These are phyloP conservation scores for Claviceps purpurea DNA, from an alignment of 2,329 filamentous ascomycete species.

Conservation along the genomic window DNA sequence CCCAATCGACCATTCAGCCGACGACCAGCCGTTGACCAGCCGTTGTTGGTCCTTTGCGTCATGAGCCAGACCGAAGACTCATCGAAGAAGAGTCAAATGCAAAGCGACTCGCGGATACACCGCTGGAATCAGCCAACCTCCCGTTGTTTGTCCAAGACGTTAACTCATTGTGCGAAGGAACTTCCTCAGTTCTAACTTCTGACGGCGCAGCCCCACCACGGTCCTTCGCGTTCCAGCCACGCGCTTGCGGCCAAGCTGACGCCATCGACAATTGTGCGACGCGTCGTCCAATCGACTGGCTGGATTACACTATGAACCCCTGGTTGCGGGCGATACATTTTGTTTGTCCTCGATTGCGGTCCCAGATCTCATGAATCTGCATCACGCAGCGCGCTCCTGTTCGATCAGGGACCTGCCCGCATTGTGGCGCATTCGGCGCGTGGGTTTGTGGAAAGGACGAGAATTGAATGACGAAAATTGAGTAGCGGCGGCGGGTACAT, in stretches of 20 bases:
- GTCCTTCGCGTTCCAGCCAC: background rate
- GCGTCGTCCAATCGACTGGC: background rate
- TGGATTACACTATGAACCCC: background rate
- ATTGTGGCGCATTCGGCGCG: too few species aligned
- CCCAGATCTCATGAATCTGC: background rate
- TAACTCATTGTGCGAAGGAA: too few species aligned
- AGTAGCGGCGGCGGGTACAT: too few species aligned
- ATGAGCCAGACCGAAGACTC: too few species aligned
- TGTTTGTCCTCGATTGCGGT: conserved; percentile 1
- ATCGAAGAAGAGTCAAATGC: too few species aligned
- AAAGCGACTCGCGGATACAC: background rate
- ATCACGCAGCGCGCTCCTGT: background rate
- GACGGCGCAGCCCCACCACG: conserved; percentile 2
- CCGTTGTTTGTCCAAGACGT: background rate
- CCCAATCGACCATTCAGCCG: too few species aligned
- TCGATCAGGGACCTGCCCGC: too few species aligned
- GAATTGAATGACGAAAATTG: too few species aligned
- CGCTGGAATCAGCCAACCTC: background rate
- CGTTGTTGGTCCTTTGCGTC: too few species aligned
- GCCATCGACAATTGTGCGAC: background rate
- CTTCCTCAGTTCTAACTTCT: background rate
- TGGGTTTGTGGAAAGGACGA: too few species aligned
- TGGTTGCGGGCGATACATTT: too few species aligned
- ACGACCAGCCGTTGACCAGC: too few species aligned
- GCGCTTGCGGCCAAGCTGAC: background rate